A percentile compares a stretch with the other conserved stretches of the same genome.
These are phyloP conservation scores for Hyphopichia khmerensis DNA, from an alignment of 1,139 yeast genomes.

Conservation along the genomic window DNA sequence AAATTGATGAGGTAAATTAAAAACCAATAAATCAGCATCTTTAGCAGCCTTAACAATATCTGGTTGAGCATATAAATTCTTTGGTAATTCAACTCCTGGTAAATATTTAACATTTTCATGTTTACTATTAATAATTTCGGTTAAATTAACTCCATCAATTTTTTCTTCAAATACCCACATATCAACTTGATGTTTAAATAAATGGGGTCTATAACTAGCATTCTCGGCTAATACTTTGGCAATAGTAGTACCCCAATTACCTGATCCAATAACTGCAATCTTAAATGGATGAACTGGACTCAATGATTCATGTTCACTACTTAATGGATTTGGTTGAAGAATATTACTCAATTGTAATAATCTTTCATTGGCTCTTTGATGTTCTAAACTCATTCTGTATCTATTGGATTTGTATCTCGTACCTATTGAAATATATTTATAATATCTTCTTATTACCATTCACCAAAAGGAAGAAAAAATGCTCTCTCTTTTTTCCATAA, in stretches of 20 bases:
- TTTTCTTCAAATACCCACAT: conserved; percentile 96
- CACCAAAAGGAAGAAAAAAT: too few species aligned
- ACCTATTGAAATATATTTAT: not conserved
- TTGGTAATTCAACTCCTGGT: conserved; percentile 78
- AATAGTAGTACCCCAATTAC: conserved; percentile 94
- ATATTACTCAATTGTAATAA: conserved; percentile 39
- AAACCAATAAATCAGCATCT: conserved; percentile 79
- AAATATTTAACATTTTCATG: conserved; percentile 91
- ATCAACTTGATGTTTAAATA: conserved; percentile 67
- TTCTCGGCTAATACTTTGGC: conserved; percentile 93
- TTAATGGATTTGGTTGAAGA: conserved; percentile 23
- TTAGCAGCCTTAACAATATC: conserved; percentile 68
- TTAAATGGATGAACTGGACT: conserved; percentile 40
- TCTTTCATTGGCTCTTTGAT: conserved; percentile 26
- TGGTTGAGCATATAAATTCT: conserved; percentile 81
- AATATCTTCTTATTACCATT: too few species aligned
- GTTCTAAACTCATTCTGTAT: not conserved
- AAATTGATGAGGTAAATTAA: conserved; percentile 95
- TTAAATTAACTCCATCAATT: conserved; percentile 67
- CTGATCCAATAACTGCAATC: conserved; percentile 70
- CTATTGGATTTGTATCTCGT: not conserved
- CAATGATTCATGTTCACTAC: conserved; percentile 13
- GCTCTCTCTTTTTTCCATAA: too few species aligned
- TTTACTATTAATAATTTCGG: conserved; percentile 79
- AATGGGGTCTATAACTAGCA: conserved; percentile 61